phyloP scores from a whole-genome alignment of 129 eudicot genomes.

The Mikania micrantha region DNA sequence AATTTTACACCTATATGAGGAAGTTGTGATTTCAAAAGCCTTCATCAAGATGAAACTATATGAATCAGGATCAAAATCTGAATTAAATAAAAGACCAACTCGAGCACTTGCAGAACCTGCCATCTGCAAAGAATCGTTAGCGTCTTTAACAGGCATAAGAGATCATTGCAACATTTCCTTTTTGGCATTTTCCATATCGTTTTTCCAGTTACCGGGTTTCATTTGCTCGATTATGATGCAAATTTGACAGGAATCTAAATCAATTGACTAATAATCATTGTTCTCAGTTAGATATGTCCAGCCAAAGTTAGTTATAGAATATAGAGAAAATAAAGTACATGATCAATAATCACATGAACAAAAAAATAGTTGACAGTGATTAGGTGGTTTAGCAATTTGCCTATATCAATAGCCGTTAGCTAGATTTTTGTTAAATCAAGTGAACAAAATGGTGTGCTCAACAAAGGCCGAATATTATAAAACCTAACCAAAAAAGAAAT shows the following conservation, averaged over 20 bases:
- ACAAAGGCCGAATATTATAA: background rate
- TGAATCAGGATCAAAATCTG: constrained; percentile 37
- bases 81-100: constrained; percentile 61
- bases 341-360: no score
- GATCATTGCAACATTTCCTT: background rate
- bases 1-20: constrained; percentile 62
- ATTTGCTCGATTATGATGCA: background rate
- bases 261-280: background rate
- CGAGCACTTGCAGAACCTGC: constrained; percentile 66
- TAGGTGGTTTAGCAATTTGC: no score
- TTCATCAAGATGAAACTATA: constrained; percentile 59
- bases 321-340: background rate
- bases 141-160: background rate
- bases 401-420: no score
- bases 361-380: no score
- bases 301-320: background rate
- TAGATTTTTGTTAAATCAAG: background rate
- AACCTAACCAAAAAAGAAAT: background rate
- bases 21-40: constrained; percentile 49
- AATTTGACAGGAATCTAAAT: background rate
- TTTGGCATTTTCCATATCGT: background rate
- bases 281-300: no score
- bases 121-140: constrained; percentile 41
- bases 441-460: background rate
- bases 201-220: background rate